Percentiles rank a stretch among this genome's conserved stretches.
Conservation (phyloP, 2,329 filamentous ascomycete genomes). For the Xylaria sp. region DNA sequence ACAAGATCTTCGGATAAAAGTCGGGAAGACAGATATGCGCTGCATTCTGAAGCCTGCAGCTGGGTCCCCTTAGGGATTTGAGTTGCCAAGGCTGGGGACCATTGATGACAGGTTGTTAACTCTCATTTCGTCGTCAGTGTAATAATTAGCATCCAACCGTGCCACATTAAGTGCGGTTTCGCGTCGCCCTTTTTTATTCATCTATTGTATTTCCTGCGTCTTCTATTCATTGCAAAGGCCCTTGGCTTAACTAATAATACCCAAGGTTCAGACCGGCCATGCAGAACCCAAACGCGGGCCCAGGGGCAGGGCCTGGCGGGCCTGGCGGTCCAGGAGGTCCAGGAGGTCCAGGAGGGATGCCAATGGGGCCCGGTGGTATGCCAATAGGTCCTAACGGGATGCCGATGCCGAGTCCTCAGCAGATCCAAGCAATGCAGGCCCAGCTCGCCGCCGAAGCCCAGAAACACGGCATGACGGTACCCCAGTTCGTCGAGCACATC, state of each 20-base stretch:
- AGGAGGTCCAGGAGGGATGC: slow-evolving; percentile 18
- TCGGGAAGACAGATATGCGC: slow-evolving; percentile 29
- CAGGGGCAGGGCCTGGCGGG: slow-evolving; percentile 28
- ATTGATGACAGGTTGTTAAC: slow-evolving; percentile 46
- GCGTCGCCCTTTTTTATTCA: slow-evolving; percentile 15
- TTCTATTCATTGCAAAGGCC: neutral
- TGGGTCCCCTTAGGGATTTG: neutral
- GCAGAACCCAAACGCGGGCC: slow-evolving; percentile 45
- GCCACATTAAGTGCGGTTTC: slow-evolving; percentile 5
- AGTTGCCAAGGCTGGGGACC: slow-evolving; percentile 43
- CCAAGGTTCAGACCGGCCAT: slow-evolving; percentile 31
- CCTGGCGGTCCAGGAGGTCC: slow-evolving; percentile 40
- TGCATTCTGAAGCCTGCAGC: neutral
- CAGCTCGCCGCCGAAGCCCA: slow-evolving; percentile 85
- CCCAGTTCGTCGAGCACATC: slow-evolving; percentile 81
- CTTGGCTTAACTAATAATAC: neutral
- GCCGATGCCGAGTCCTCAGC: slow-evolving; percentile 77
- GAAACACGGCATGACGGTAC: slow-evolving; percentile 85
- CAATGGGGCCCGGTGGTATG: slow-evolving; percentile 23
- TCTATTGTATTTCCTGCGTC: neutral
- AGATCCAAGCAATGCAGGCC: slow-evolving; percentile 85
- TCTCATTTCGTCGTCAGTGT: slow-evolving; percentile 16
- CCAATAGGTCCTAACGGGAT: slow-evolving; percentile 43
- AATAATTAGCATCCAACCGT: slow-evolving; percentile 10
- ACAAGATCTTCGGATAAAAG: slow-evolving; percentile 20